These are phyloP conservation scores for Saccharum officinarum DNA, from an alignment of 176 grass and related monocot species.

Conservation along the genomic window DNA sequence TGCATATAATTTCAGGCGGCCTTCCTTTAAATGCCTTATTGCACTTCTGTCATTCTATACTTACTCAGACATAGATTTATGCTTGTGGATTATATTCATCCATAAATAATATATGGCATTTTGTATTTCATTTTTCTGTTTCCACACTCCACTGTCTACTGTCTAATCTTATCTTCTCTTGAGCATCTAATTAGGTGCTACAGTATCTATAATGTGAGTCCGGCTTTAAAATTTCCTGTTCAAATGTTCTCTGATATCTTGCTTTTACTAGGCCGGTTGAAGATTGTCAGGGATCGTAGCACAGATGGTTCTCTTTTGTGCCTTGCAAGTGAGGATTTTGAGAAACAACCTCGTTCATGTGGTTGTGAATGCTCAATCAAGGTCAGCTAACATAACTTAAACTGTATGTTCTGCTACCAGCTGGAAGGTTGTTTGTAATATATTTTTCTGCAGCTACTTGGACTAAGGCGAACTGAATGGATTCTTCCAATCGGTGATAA, in stretches of 20 bases:
- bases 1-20: neutral
- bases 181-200: neutral
- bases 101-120: neutral
- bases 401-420: neutral
- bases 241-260: neutral
- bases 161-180: neutral
- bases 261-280: conserved; percentile 42
- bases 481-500: conserved; percentile 56
- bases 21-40: neutral
- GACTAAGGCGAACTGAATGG: conserved; percentile 55
- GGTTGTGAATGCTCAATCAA: conserved; percentile 61
- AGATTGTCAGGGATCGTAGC: conserved; percentile 44
- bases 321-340: conserved; percentile 56
- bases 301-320: conserved; percentile 43
- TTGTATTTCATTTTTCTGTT: neutral
- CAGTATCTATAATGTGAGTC: neutral
- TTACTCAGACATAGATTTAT: neutral
- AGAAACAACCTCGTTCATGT: conserved; percentile 52
- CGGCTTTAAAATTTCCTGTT: neutral
- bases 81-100: neutral
- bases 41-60: neutral
- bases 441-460: conserved; percentile 54
- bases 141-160: neutral
- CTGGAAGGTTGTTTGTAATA: neutral
- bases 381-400: conserved; percentile 33